Base-by-base conservation (phyloP, 1,284 basidiomycete species). In the Malassezia yamatoensis region DNA sequence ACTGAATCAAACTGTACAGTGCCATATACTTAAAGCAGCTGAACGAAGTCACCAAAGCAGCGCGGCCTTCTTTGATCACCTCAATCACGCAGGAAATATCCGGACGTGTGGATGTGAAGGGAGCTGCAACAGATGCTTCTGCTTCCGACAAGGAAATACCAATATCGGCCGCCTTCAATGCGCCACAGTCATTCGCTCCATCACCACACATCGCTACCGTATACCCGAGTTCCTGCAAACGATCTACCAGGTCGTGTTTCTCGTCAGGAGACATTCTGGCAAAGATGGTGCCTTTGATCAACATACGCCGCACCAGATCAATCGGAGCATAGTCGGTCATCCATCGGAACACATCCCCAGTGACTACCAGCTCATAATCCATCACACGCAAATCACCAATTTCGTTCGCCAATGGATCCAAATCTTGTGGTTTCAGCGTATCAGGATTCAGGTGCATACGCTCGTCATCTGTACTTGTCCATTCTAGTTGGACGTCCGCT, bases 181-280 rank as follows among this genome's bases (percentile, higher is more conserved):
- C 94, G 32, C 93, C 90, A 72, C 93, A 98, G 72, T 99, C 94
- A 75, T 99, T 98, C 5, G 94, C 94, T 32, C 94, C 94, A 72
- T 99, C 94, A 38, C 94, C 94, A 70, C 94, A 98, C 85, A 98
- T 96, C 6, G 94, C 82, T 11, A 96, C 93, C 0, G 88, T 94
- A 74, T 96, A 98, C 8, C 91, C 93, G 9, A 98, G 81, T 4
- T 82, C 79, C 73, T 98, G 94, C 20, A 99, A 80, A 3, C 91
- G 83, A 74, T 96, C 93, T 39, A 99, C 88, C 16, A 98, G 83
- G 75, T 99, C 94, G 68, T 96, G 94, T 79, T 99, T 99, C 78
- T 98, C 94, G 75, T 98, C 94, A 0, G 94, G 94, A 15, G 93
- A 98, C 94, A 99, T 98, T 24, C 94, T 83, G 9, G 94, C 91